Conservation (phyloP, 2,329 filamentous ascomycete species). For the Metarhizium brunneum region DNA sequence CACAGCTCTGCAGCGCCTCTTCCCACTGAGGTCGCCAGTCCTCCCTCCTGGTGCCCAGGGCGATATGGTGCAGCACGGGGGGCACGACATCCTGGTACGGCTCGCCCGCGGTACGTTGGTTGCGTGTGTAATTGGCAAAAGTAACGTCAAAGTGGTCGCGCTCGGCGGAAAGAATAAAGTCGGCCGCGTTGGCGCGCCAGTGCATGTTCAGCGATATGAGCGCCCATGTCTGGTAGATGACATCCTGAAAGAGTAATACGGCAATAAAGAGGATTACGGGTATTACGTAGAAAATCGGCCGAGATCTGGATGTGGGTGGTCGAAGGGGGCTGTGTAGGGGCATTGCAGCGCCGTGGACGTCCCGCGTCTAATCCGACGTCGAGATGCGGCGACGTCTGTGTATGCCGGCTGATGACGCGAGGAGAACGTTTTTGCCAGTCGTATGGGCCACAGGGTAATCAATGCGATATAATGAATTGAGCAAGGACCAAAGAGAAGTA, state of each 20-base stretch:
- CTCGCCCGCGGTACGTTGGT: not conserved
- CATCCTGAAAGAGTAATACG: conserved; percentile 7
- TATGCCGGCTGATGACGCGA: not conserved
- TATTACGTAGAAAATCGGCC: conserved; percentile 2
- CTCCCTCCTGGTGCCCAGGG: not conserved
- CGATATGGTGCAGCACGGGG: not conserved
- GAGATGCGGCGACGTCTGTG: not conserved
- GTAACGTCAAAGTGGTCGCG: conserved; percentile 21
- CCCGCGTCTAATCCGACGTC: not conserved
- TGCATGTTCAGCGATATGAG: conserved; percentile 16
- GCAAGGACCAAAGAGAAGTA: too few relatives aligned
- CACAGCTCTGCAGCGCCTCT: not conserved
- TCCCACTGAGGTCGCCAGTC: not conserved
- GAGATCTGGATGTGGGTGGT: not conserved
- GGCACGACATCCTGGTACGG: not conserved
- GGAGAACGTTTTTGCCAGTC: not conserved
- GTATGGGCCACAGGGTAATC: not conserved
- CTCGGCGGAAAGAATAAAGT: conserved; percentile 18
- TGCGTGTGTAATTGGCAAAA: conserved; percentile 12
- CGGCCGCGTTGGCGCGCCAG: conserved; percentile 13
- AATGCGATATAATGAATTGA: not conserved
- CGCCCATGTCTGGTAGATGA: conserved; percentile 16
- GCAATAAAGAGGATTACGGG: conserved; percentile 3
- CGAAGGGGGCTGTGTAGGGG: not conserved
- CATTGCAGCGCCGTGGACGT: not conserved